Conservation (phyloP, 257 asterid species). For the Solanum pinnatisectum region DNA sequence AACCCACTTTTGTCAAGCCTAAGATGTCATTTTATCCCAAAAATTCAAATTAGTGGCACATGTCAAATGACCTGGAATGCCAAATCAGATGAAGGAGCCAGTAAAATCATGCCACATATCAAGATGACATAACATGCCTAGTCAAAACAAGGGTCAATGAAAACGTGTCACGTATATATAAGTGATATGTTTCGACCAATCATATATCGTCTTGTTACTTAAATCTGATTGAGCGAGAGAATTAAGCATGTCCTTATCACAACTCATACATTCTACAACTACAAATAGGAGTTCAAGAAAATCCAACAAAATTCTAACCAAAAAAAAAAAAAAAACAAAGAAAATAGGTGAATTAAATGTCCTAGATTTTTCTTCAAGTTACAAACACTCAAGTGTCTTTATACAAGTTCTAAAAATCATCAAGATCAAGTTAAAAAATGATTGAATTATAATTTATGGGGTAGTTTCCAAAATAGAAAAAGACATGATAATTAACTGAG, state of each 20-base stretch:
- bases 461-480: too few relatives aligned
- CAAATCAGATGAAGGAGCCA: neutral
- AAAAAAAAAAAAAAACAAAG: too few relatives aligned
- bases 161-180: neutral
- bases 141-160: neutral
- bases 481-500: too few relatives aligned
- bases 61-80: too few relatives aligned
- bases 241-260: neutral
- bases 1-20: too few relatives aligned
- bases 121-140: neutral
- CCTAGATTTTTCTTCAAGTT: neutral
- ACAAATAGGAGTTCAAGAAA: too few relatives aligned
- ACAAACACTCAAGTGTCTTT: neutral
- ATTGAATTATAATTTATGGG: too few relatives aligned
- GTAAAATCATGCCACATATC: neutral
- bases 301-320: too few relatives aligned
- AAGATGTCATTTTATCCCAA: too few relatives aligned
- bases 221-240: neutral
- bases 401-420: neutral
- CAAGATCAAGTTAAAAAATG: too few relatives aligned
- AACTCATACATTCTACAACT: neutral
- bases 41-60: too few relatives aligned
- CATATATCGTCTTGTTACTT: too few relatives aligned
- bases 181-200: neutral
- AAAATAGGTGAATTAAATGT: neutral